A percentile compares a stretch with the other conserved stretches of the same genome.
Evolutionary conservation across 257 asterid species (phyloP).

Genomic region (Striga asiatica): DNA sequence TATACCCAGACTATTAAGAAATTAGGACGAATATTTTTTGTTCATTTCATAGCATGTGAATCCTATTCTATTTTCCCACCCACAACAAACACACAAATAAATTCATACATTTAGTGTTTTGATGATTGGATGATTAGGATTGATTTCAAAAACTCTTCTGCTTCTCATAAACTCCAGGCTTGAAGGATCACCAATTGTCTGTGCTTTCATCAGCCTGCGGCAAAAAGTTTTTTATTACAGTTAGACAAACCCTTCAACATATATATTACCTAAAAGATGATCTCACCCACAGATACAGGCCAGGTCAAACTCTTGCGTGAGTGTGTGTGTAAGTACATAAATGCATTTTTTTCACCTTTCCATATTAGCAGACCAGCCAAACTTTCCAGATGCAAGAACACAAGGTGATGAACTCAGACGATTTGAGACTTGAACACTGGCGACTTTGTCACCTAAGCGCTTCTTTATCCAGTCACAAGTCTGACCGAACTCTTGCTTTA

Average conservation of each 20-base stretch:
- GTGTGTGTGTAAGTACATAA: no score
- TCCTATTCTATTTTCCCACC: neutral
- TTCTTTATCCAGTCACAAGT: conserved; percentile 92
- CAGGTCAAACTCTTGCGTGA: no score
- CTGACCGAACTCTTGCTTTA: conserved; percentile 80
- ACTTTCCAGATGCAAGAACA: conserved; percentile 94
- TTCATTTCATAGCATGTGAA: neutral
- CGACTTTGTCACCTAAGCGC: conserved; percentile 69
- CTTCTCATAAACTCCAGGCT: conserved; percentile 75
- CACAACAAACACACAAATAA: neutral
- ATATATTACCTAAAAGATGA: no score
- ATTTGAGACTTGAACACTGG: conserved; percentile 82
- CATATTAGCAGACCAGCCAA: conserved; percentile 99
- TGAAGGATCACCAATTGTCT: conserved; percentile 62
- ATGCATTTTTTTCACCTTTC: conserved; percentile 48
- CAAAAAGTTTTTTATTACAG: no score
- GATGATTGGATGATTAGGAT: conserved; percentile 88
- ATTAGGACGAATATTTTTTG: neutral
- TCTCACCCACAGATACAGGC: neutral
- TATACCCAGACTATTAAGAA: neutral
- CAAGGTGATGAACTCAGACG: conserved; percentile 92
- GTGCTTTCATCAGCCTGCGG: conserved; percentile 98
- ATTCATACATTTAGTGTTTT: conserved; percentile 59
- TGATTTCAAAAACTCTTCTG: conserved; percentile 91
- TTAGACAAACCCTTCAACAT: no score